A percentile compares a stretch with the other conserved stretches of the same genome.
These are phyloP conservation scores for Limnanthes douglasii DNA, from an alignment of 345 rosid species.

Conservation along the genomic window DNA sequence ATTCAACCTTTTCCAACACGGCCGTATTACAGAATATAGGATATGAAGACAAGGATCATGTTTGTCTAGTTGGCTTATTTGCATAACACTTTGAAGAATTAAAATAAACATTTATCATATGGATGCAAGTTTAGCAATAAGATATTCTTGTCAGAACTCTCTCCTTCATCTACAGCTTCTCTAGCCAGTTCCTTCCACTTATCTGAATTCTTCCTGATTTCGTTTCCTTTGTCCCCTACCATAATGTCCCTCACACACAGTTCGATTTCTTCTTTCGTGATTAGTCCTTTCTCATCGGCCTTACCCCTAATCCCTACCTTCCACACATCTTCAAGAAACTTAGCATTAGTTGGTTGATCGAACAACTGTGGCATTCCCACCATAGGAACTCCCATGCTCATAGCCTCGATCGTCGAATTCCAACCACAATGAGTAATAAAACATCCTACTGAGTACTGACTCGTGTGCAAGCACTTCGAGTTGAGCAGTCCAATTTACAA, in stretches of 20 bases:
- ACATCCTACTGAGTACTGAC: slow-evolving; percentile 13
- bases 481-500: slow-evolving; percentile 20
- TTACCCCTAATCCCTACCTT: slow-evolving; percentile 35
- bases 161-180: slow-evolving; percentile 30
- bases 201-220: slow-evolving; percentile 17
- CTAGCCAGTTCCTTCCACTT: slow-evolving; percentile 35
- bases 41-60: too few species aligned
- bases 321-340: slow-evolving; percentile 44
- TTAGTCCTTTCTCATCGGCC: slow-evolving; percentile 29
- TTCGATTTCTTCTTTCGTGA: slow-evolving; percentile 32
- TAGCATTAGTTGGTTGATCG: slow-evolving; percentile 32
- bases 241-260: slow-evolving; percentile 28
- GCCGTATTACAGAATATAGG: too few species aligned
- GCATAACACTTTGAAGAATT: too few species aligned
- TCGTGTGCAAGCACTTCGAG: slow-evolving; percentile 17
- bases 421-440: slow-evolving; percentile 22
- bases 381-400: slow-evolving; percentile 2
- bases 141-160: slow-evolving; percentile 33
- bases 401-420: slow-evolving; percentile 11
- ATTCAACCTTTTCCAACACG: too few species aligned
- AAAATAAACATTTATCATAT: too few species aligned
- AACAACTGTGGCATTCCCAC: slow-evolving; percentile 40
- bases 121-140: too few species aligned
- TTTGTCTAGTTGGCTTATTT: too few species aligned
- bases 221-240: slow-evolving; percentile 26